Conservation (phyloP, 106 monocot species). For the Xerophyta viscosa region DNA sequence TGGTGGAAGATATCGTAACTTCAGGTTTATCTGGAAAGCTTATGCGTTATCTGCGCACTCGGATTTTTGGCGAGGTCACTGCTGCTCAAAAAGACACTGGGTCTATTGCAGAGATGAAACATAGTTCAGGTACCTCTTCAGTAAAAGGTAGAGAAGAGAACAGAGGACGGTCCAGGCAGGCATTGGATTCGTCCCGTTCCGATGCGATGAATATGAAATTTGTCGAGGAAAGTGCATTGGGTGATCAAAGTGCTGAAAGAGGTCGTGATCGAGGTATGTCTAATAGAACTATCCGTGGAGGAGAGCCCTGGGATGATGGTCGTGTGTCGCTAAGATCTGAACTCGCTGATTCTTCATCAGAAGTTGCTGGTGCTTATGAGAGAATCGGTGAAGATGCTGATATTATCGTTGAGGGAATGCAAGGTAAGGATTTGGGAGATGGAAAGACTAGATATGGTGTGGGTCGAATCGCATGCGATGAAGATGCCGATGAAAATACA, state of each 20-base stretch:
- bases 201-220: conserved; percentile 35
- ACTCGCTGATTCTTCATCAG: conserved; percentile 36
- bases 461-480: conserved; percentile 22
- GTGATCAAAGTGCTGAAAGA: conserved; percentile 32
- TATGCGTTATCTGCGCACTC: conserved; percentile 72
- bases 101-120: conserved; percentile 38
- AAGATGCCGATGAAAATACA: conserved; percentile 47
- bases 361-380: conserved; percentile 24
- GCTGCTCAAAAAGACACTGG: conserved; percentile 46
- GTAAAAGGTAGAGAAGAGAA: conserved; percentile 59
- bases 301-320: conserved; percentile 29
- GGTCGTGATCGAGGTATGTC: conserved; percentile 20
- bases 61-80: conserved; percentile 58
- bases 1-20: conserved; percentile 79
- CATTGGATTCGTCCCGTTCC: conserved; percentile 36
- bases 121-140: conserved; percentile 25
- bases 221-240: conserved; percentile 34
- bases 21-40: conserved; percentile 83
- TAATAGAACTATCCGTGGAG: conserved; percentile 22
- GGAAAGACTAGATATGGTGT: conserved; percentile 32
- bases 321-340: conserved; percentile 34
- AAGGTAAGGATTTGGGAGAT: conserved; percentile 24
- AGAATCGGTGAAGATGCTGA: conserved; percentile 31
- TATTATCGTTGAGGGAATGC: conserved; percentile 26
- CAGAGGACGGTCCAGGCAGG: conserved; percentile 39